Conservation (phyloP, 441 rosid species). For the Euphorbia neoarborescens region DNA sequence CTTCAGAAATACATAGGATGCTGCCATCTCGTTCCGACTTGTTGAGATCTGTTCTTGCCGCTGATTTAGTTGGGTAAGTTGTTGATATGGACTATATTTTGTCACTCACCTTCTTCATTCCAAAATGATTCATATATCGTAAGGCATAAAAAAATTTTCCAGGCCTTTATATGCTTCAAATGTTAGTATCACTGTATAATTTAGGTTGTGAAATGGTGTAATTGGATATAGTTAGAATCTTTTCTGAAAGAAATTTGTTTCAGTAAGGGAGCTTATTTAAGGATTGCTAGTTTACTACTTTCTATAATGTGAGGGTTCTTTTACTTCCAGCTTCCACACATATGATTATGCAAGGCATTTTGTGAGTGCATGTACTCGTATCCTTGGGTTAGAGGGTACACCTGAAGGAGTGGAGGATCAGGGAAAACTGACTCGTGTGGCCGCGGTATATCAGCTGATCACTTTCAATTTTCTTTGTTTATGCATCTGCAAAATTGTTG, state of each 20-base stretch:
- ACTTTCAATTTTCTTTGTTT: constrained; percentile 15
- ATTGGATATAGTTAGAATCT: background rate
- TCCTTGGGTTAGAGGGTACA: constrained; percentile 78
- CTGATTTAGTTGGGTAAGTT: constrained; percentile 73
- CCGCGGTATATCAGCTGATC: constrained; percentile 47
- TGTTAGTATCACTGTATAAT: background rate
- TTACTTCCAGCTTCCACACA: constrained; percentile 51
- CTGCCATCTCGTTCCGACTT: constrained; percentile 65
- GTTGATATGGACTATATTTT: background rate
- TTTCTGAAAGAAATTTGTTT: background rate
- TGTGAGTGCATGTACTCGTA: constrained; percentile 81
- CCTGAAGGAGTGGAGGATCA: constrained; percentile 85
- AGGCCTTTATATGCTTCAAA: background rate
- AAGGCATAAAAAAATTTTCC: background rate
- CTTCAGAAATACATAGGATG: constrained; percentile 72
- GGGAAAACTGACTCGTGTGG: constrained; percentile 67
- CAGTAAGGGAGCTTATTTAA: background rate
- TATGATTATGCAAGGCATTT: constrained; percentile 83
- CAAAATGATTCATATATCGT: background rate
- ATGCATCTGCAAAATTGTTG: constrained; percentile 9
- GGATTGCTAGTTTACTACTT: constrained; percentile 14
- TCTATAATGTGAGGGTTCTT: constrained; percentile 12
- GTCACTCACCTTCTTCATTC: background rate
- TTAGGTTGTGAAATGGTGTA: background rate
- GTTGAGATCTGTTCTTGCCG: constrained; percentile 65